Evolutionary conservation across 2,329 filamentous ascomycete genomes (phyloP).

Genomic region (Aulographum hederae): DNA sequence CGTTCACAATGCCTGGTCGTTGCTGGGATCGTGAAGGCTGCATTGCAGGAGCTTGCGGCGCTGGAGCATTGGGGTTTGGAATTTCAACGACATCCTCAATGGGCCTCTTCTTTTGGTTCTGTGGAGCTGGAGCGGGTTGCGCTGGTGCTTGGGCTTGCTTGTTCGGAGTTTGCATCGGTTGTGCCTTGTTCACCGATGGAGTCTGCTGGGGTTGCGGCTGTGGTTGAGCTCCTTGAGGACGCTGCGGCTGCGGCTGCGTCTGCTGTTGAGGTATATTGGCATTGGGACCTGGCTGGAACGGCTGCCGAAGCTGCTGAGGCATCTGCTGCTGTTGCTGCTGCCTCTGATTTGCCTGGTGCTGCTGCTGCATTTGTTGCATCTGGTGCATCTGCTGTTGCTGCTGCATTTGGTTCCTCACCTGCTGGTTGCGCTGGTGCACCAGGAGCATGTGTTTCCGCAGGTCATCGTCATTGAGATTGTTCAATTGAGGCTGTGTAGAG

Average conservation of each 20-base stretch:
- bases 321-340: neutral
- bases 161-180: neutral
- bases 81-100: neutral
- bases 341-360: conserved; percentile 4
- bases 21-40: neutral
- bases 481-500: too few relatives aligned
- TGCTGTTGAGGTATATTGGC: conserved; percentile 2
- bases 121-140: neutral
- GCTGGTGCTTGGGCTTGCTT: neutral
- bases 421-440: neutral
- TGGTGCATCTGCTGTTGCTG: neutral
- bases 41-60: neutral
- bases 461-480: too few relatives aligned
- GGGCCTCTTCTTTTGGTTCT: neutral
- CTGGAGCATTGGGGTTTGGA: neutral
- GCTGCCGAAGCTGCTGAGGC: neutral
- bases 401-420: neutral
- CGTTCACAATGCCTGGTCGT: too few relatives aligned
- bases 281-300: neutral
- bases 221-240: conserved; percentile 1
- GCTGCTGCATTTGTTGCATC: conserved; percentile 7
- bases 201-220: neutral
- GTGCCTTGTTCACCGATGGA: neutral
- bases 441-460: too few relatives aligned
- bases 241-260: neutral